Conservation (phyloP, 306 rosid species). For the Mimosa pudica region DNA sequence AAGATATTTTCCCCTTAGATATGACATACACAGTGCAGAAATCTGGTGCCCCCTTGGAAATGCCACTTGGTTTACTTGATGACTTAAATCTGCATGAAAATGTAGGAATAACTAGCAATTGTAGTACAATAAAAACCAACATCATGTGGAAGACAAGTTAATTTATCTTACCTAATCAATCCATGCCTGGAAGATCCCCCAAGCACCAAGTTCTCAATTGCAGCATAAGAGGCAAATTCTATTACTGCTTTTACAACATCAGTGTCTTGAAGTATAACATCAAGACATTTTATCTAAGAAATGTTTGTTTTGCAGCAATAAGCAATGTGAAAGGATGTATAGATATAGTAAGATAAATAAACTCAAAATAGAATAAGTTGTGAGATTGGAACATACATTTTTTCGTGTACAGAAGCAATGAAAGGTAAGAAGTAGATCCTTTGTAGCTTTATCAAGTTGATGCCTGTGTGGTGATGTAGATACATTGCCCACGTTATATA, state of each 20-base stretch:
- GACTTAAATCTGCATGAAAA: conserved; percentile 64
- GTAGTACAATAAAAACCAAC: neutral
- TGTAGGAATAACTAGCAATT: conserved; percentile 4
- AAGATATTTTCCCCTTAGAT: conserved; percentile 78
- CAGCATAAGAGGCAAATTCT: conserved; percentile 77
- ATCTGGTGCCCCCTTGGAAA: conserved; percentile 78
- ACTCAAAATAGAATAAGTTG: neutral
- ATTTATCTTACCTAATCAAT: conserved; percentile 66
- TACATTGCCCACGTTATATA: conserved; percentile 46
- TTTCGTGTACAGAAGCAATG: conserved; percentile 97
- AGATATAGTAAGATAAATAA: neutral
- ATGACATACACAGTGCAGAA: conserved; percentile 77
- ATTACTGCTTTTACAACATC: conserved; percentile 75
- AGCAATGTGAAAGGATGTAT: neutral
- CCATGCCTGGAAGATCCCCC: conserved; percentile 82
- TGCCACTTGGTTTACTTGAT: conserved; percentile 55
- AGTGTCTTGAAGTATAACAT: conserved; percentile 75
- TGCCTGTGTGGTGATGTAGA: conserved; percentile 54
- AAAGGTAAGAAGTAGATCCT: conserved; percentile 68
- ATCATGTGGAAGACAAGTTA: neutral
- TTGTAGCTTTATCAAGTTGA: conserved; percentile 53
- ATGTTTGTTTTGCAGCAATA: neutral
- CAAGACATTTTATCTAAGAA: conserved; percentile 79
- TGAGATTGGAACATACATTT: conserved; percentile 56
- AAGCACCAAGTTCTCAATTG: conserved; percentile 75